Conservation (phyloP, 345 rosid genomes). For the Dimocarpus longan region DNA sequence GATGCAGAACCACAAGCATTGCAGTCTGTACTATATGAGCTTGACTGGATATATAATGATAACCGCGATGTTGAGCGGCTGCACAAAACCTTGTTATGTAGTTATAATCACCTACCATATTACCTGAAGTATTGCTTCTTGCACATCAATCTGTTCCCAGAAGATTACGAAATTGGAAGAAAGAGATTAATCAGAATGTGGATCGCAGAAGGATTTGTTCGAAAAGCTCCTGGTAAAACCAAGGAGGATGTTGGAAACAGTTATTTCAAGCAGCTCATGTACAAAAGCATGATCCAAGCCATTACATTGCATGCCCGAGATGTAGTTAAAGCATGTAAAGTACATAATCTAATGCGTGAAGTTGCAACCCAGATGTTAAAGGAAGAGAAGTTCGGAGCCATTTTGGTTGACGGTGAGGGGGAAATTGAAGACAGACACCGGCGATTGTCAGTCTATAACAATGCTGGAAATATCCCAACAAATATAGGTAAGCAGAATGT, state of each 20-base stretch:
- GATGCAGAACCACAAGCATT: not conserved
- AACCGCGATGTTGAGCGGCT: conserved; percentile 7
- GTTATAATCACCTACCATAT: not conserved
- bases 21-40: not conserved
- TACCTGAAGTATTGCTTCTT: conserved; percentile 10
- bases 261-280: not conserved
- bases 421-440: not conserved
- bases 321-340: conserved; percentile 2
- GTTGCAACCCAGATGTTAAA: conserved; percentile 2
- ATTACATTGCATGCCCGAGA: conserved; percentile 8
- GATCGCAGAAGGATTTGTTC: conserved; percentile 9
- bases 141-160: conserved; percentile 2
- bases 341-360: conserved; percentile 4
- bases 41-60: not conserved
- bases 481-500: not conserved
- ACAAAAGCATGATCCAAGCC: conserved; percentile 5
- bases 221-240: not conserved
- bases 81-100: not conserved
- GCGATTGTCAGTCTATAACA: not conserved
- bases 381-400: conserved; percentile 9
- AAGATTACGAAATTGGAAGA: conserved; percentile 1
- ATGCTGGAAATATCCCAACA: not conserved
- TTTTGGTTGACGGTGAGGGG: not conserved
- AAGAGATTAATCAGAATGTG: conserved; percentile 7
- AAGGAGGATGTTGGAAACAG: conserved; percentile 5